A percentile compares a stretch with the other conserved stretches of the same genome.
phyloP scores from a whole-genome alignment of 2,329 filamentous ascomycete genomes.

The Verticillium isaacii region DNA sequence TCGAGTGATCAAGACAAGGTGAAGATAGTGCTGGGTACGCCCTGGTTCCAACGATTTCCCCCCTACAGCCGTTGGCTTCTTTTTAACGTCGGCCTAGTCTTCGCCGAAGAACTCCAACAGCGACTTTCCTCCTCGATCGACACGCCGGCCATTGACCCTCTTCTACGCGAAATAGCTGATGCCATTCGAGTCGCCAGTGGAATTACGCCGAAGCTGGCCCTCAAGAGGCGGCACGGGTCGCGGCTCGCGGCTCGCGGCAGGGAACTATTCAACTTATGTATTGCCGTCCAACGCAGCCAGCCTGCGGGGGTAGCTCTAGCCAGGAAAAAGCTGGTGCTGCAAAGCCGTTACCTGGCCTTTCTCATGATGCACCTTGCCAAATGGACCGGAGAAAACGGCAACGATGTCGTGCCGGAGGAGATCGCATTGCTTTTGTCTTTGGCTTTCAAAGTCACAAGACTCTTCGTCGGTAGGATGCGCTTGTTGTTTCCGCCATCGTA shows the following conservation, averaged over 20 bases:
- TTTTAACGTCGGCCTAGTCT: background rate
- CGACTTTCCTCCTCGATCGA: slow-evolving; percentile 13
- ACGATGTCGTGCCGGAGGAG: slow-evolving; percentile 22
- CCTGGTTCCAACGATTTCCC: background rate
- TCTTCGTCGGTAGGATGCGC: slow-evolving; percentile 52
- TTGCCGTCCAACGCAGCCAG: slow-evolving; percentile 36
- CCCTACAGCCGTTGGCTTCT: background rate
- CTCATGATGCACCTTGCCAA: slow-evolving; percentile 59
- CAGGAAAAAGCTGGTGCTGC: slow-evolving; percentile 27
- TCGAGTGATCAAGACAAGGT: background rate
- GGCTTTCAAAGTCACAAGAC: slow-evolving; percentile 60
- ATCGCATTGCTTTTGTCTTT: slow-evolving; percentile 58
- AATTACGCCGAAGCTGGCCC: background rate
- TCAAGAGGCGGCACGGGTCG: background rate
- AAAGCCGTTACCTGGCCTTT: slow-evolving; percentile 56
- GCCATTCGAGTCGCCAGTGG: slow-evolving; percentile 1
- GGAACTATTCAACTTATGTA: slow-evolving; percentile 63
- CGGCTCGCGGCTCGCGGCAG: slow-evolving; percentile 53
- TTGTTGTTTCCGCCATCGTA: background rate
- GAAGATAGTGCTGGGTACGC: background rate
- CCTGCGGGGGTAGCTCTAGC: slow-evolving; percentile 19
- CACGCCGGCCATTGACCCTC: slow-evolving; percentile 12
- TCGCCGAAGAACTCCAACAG: slow-evolving; percentile 5
- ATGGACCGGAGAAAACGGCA: slow-evolving; percentile 17
- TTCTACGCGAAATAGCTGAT: slow-evolving; percentile 23